Base-by-base conservation (phyloP, 306 rosid genomes). In the Betula pendula region DNA sequence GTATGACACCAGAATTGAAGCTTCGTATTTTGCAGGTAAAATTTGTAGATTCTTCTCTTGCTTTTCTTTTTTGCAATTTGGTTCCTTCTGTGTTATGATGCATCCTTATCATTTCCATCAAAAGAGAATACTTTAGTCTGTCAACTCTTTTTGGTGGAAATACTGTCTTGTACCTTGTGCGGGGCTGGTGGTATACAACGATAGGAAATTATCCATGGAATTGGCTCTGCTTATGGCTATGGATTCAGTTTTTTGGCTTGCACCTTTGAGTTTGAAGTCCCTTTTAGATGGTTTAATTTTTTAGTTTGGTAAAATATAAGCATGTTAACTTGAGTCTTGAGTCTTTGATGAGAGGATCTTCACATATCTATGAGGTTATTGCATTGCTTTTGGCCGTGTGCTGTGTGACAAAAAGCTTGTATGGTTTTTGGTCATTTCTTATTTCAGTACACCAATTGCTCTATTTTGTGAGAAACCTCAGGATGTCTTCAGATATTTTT, bases 1-100 rank as follows among this genome's bases (percentile, higher is more conserved):
- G 98, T 73, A 70, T 92, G 96, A 80, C 96, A 58, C 80, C 88
- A 51, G 98, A 94, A 50, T 47, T 84, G 90, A 90, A 85, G 85
- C 90, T 92, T 80, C 81, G 22, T 43, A 75, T 90, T 76, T 87
- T 94, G 68, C 85, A 90, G 92, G 98, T 94, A 86, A 65, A 82
- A 3, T 70, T 75, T 72, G 38, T 72, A 62, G 56, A 47, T 47
- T 76, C 51, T 9, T 44, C 7, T 40, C 38, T 67, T 45, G 55
- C 70, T 59, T 27, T 25, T 49, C 48, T 52, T 40, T 69, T 20
- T 77, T 40, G 27, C 19, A 56, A 40, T 20, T 83, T 53, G 48
- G n/a, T 50, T 29, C 44, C 13, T 67, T 7, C 16, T 27, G 29
- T 71, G 33, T 62, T 14, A 70, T 79, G 17, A 13, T 20, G 38